Evolutionary conservation across 805 yeast genomes (phyloP), one percentile per base, ranked within the genome.

Genomic region (Candida jianshihensis): DNA sequence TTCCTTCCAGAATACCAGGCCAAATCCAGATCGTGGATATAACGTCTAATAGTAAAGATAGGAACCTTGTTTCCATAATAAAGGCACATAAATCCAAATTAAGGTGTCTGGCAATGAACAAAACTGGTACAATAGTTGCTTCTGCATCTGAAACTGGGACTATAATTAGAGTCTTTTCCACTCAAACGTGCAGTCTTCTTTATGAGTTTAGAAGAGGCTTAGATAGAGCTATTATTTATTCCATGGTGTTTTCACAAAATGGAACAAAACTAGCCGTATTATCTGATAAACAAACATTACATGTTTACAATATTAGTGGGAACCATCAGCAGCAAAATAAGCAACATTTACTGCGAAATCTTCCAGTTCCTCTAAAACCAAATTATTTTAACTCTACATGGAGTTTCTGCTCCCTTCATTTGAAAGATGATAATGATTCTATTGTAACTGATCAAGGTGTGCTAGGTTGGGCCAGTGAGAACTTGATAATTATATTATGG

Each of bases 141-240:
- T 75, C 86, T 15, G 94, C 94, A 1, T 78, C 88, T 11, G 84
- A 76, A 35, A 75, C 81, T 1, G 96, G 96, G 0, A 88, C 96
- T 0, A 68, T 87, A 8, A 75, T 87, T 15, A 60, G 95, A 35
- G 66, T 86, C 3, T 87, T 81, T 52, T 78, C 86, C 5, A 73
- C 87, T 1, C 66, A 68, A 34, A 76, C 73, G 24, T 81, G 94
- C 19, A 70, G 81, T 1, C 62, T 86, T 34, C 50, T 86, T n/a
- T 81, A 72, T 51, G 96, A 87, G 55, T 89, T 89, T 51, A 68
- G 97, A 47, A 68, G 98, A 34, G 98, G 98, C 0, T 56, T 89
- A 16, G 97, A 92, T 57, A 71, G 79, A 35, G 97, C 96, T 1
- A 66, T 70, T 14, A 73, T 92, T 7, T 83, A 82, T 28, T 81